Conservation (phyloP, 164 flowering plant genomes). For the Chimonanthus praecox region DNA sequence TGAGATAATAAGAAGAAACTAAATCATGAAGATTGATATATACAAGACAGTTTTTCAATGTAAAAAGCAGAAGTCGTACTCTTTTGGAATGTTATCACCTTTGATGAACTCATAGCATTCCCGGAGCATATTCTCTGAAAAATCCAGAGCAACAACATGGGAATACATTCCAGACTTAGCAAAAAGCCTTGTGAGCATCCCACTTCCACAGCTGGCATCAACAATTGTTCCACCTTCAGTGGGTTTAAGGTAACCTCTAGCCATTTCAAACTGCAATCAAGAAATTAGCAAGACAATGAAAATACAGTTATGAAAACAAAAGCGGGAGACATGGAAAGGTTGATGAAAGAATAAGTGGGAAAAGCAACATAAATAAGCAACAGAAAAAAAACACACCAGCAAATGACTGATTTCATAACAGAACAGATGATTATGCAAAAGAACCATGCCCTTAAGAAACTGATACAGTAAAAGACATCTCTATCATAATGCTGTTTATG, state of each 20-base stretch:
- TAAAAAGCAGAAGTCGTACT: constrained; percentile 29
- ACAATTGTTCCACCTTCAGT: constrained; percentile 75
- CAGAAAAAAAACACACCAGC: neutral
- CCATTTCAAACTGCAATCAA: constrained; percentile 84
- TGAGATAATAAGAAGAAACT: no score
- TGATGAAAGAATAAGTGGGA: neutral
- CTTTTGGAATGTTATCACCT: constrained; percentile 61
- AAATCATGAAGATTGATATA: no score
- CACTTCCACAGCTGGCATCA: constrained; percentile 97
- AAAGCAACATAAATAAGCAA: no score
- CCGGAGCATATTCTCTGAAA: constrained; percentile 78
- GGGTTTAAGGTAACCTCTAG: constrained; percentile 60
- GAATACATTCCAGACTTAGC: constrained; percentile 81
- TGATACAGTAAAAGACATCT: neutral
- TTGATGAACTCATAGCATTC: constrained; percentile 65
- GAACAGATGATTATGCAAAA: neutral
- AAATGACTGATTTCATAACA: neutral
- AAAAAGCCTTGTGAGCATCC: constrained; percentile 71
- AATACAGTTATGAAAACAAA: neutral
- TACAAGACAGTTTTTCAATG: neutral
- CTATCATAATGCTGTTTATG: neutral
- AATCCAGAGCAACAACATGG: constrained; percentile 77
- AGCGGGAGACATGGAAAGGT: neutral
- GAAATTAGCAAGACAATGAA: neutral
- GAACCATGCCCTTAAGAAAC: neutral